These are phyloP conservation scores for Vararia minispora DNA, from an alignment of 768 basidiomycete genomes.

Conservation along the genomic window DNA sequence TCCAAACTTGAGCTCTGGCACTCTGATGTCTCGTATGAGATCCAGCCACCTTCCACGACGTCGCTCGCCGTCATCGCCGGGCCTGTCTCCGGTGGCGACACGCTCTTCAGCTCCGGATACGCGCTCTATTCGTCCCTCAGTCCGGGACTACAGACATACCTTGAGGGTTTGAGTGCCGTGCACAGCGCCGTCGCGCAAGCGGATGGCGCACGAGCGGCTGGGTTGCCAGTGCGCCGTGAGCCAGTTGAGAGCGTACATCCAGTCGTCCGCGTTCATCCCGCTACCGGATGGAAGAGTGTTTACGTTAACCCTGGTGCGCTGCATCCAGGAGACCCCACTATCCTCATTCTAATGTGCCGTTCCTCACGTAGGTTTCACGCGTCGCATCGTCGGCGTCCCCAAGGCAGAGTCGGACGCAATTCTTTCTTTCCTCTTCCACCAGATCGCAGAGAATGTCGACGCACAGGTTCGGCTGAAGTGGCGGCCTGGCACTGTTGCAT, in stretches of 20 bases:
- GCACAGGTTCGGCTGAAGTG: constrained; percentile 72
- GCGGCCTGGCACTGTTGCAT: constrained; percentile 66
- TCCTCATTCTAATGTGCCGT: neutral
- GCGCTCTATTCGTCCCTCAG: constrained; percentile 80
- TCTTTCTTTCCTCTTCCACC: constrained; percentile 57
- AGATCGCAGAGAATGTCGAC: constrained; percentile 60
- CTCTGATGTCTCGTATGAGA: constrained; percentile 73
- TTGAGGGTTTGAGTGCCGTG: constrained; percentile 62
- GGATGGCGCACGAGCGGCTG: constrained; percentile 59
- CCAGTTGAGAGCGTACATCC: constrained; percentile 66
- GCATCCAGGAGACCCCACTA: neutral
- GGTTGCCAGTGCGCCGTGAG: constrained; percentile 58
- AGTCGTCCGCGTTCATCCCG: constrained; percentile 75
- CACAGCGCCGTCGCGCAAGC: constrained; percentile 75
- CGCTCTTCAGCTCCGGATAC: constrained; percentile 74
- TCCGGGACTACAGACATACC: constrained; percentile 60
- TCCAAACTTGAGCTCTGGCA: constrained; percentile 74
- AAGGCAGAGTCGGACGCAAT: constrained; percentile 75
- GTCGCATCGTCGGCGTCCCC: constrained; percentile 66
- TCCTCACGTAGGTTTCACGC: constrained; percentile 51
- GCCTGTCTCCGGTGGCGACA: constrained; percentile 69
- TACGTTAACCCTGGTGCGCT: constrained; percentile 62
- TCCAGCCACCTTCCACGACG: constrained; percentile 72
- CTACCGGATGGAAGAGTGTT: constrained; percentile 75
- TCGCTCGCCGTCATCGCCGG: constrained; percentile 64